phyloP scores from a whole-genome alignment of 371 early-diverging fungal species.

The Haplosporangium sp. region DNA sequence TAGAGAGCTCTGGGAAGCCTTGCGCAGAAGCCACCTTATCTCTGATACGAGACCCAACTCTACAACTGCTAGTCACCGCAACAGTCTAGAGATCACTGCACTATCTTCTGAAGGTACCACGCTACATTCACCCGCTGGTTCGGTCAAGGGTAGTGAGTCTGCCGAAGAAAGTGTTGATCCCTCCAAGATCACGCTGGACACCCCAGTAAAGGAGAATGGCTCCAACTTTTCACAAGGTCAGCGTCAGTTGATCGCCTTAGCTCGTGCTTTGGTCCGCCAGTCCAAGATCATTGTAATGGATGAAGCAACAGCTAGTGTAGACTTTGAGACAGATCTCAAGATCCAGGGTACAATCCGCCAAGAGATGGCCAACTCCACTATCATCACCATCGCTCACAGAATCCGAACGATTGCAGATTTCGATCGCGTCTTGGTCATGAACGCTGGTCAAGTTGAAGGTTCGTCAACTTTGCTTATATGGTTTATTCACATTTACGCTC shows the following conservation, averaged over 20 bases:
- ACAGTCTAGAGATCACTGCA: conserved; percentile 15
- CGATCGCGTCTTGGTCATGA: conserved; percentile 81
- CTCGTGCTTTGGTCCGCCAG: conserved; percentile 78
- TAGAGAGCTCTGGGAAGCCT: conserved; percentile 75
- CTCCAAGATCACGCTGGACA: conserved; percentile 60
- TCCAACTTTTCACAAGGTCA: conserved; percentile 85
- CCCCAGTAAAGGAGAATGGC: conserved; percentile 74
- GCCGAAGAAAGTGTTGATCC: conserved; percentile 30
- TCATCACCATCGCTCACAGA: conserved; percentile 79
- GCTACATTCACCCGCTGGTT: conserved; percentile 19
- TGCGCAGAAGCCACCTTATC: conserved; percentile 62
- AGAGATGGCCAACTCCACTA: conserved; percentile 68
- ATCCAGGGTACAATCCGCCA: conserved; percentile 79
- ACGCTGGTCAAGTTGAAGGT: conserved; percentile 64
- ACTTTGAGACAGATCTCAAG: conserved; percentile 71
- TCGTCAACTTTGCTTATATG: neutral
- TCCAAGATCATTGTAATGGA: conserved; percentile 80
- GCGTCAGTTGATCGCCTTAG: conserved; percentile 83
- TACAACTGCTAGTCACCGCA: conserved; percentile 21
- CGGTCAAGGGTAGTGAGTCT: conserved; percentile 20
- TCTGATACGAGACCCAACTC: conserved; percentile 29
- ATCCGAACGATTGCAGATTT: conserved; percentile 86
- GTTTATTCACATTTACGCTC: too few species aligned
- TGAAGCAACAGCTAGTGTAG: conserved; percentile 87
- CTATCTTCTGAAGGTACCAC: neutral